phyloP scores from a whole-genome alignment of 768 basidiomycete genomes.

The Termitomyces bulborhizus region DNA sequence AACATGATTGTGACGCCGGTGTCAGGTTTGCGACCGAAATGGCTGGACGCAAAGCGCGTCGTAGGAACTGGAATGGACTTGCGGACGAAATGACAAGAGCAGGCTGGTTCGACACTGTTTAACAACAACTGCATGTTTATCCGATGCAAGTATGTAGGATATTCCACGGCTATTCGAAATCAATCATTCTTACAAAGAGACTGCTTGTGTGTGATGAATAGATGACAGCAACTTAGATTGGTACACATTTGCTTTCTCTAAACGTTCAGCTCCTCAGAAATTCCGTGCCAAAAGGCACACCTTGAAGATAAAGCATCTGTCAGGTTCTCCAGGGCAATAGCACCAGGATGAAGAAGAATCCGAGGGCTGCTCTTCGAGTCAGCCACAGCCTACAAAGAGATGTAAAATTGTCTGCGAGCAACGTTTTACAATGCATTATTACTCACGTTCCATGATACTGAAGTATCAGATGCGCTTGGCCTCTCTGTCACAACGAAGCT shows the following conservation, averaged over 20 bases:
- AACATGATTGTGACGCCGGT: neutral
- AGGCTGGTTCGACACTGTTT: slow-evolving; percentile 61
- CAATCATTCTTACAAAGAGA: neutral
- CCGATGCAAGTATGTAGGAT: neutral
- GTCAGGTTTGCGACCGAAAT: slow-evolving; percentile 79
- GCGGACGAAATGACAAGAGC: slow-evolving; percentile 68
- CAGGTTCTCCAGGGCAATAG: slow-evolving; percentile 19
- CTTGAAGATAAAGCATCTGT: slow-evolving; percentile 12
- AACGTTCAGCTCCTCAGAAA: slow-evolving; percentile 17
- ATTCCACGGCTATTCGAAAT: neutral
- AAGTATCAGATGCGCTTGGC: slow-evolving; percentile 18
- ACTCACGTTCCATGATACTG: slow-evolving; percentile 23
- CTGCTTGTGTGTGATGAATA: neutral
- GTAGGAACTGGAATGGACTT: slow-evolving; percentile 59
- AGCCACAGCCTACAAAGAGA: slow-evolving; percentile 13
- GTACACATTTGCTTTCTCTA: slow-evolving; percentile 3
- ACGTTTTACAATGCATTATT: neutral
- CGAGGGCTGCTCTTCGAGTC: slow-evolving; percentile 20
- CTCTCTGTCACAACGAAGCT: slow-evolving; percentile 29
- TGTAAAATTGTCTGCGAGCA: neutral
- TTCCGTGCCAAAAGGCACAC: slow-evolving; percentile 27
- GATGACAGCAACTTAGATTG: neutral
- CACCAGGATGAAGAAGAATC: slow-evolving; percentile 23
- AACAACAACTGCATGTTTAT: neutral
- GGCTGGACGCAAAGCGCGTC: slow-evolving; percentile 66